Base-by-base conservation (phyloP, 169 alveolate species). In the Plasmodium malariae region DNA sequence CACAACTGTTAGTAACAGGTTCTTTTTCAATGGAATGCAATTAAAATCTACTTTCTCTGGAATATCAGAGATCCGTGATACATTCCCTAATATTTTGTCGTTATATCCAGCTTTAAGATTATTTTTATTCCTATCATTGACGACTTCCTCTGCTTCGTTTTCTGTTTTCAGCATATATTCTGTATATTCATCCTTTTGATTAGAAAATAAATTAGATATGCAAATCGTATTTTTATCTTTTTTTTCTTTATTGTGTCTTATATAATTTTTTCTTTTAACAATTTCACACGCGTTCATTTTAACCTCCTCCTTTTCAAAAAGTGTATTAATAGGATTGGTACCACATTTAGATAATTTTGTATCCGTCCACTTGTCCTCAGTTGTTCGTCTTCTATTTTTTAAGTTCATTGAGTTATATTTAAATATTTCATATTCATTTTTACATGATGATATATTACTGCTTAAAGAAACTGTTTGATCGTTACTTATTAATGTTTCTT, bases 121-220 rank as follows among this genome's bases (percentile, higher is more conserved):
- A 40, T 59, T 54, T n/a, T n/a, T 43, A 19, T 17, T 21, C n/a
- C 14, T 40, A 17, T 73, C 51, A 32, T 57, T n/a, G 21, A 24
- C 45, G 19, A 17, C 60, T 0, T n/a, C 55, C 3, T 48, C n/a
- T 24, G 45, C 30, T 24, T 17, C 28, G 1, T 6, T 24, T 17
- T 36, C 49, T 1, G 24, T 37, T 32, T 45, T 28, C 67, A 71
- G 17, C 48, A 63, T 49, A 54, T 48, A 63, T 24, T 68, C 43
- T 36, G 68, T 19, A 63, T 62, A 63, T 51, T 78, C 74, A 78
- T 78, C 89, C 17, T 78, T 78, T 26, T 34, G 40, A 49, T 63
- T 43, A 12, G 74, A 65, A 78, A 63, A 78, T 43, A 62, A 62
- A n/a, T 63, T 68, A 3, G 87, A 48, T 17, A 73, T 63, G 14